Percentiles rank a stretch among this genome's conserved stretches.
Conservation (phyloP, 2,329 filamentous ascomycete species). For the Cladosporium austrohemisphaericum region DNA sequence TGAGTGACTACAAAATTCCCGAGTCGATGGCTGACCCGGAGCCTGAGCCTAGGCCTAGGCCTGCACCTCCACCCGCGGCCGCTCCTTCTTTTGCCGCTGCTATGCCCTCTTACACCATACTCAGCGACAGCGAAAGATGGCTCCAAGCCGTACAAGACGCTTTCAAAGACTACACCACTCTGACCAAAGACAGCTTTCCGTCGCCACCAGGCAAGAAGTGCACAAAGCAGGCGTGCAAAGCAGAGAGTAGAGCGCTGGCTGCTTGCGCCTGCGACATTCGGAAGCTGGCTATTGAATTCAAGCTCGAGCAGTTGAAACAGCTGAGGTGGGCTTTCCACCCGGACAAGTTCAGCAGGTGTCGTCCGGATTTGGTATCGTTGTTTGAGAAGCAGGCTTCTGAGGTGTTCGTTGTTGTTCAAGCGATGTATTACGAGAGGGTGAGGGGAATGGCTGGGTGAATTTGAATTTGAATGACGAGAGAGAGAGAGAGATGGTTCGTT, state of each 20-base stretch:
- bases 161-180: neutral
- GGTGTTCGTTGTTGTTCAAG: slow-evolving; percentile 14
- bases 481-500: no score
- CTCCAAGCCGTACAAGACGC: no score
- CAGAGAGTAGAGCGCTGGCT: neutral
- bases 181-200: neutral
- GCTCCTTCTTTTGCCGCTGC: no score
- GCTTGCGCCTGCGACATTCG: slow-evolving; percentile 1
- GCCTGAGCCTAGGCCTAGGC: no score
- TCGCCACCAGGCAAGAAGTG: neutral
- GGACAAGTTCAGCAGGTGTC: slow-evolving; percentile 17
- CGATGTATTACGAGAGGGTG: slow-evolving; percentile 11
- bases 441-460: neutral
- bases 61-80: no score
- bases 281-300: neutral
- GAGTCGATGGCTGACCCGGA: no score
- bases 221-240: neutral
- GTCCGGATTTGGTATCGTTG: slow-evolving; percentile 1
- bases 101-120: no score
- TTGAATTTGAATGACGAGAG: no score
- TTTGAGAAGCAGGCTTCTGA: slow-evolving; percentile 17
- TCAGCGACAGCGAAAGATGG: no score
- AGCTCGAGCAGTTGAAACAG: slow-evolving; percentile 12
- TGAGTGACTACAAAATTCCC: no score
- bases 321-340: slow-evolving; percentile 16